Conservation (phyloP, 1,284 basidiomycete genomes). For the Apiotrichum veenhuisii region DNA sequence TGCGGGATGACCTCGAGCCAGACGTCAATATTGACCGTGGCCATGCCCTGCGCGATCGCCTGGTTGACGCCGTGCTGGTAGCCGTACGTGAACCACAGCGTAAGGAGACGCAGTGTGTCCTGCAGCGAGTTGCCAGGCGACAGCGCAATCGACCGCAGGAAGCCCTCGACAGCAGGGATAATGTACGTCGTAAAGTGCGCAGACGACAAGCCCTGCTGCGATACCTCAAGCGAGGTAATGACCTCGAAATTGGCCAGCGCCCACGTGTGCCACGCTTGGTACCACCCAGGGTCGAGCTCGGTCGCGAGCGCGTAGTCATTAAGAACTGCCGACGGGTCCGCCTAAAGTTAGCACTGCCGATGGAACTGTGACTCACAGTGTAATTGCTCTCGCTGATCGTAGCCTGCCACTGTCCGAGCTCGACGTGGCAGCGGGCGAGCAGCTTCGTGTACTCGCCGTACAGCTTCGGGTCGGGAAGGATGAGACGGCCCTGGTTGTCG, state of each 20-base stretch:
- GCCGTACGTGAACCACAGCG: slow-evolving; percentile 98
- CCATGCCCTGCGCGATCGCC: slow-evolving; percentile 84
- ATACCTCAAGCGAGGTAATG: slow-evolving; percentile 73
- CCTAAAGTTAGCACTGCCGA: background rate
- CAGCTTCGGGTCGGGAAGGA: slow-evolving; percentile 59
- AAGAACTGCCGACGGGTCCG: slow-evolving; percentile 75
- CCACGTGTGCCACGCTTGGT: slow-evolving; percentile 99
- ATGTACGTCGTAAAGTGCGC: slow-evolving; percentile 77
- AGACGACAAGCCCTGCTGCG: slow-evolving; percentile 66
- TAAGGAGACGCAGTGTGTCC: slow-evolving; percentile 88
- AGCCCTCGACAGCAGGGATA: slow-evolving; percentile 93
- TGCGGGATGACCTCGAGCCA: slow-evolving; percentile 99
- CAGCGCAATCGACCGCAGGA: slow-evolving; percentile 92
- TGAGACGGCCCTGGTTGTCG: slow-evolving; percentile 45
- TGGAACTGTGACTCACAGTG: slow-evolving; percentile 51
- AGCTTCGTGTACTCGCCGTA: slow-evolving; percentile 74
- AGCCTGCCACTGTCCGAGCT: slow-evolving; percentile 92
- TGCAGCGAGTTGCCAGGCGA: slow-evolving; percentile 89
- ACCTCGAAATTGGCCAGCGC: slow-evolving; percentile 96
- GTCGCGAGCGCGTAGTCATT: slow-evolving; percentile 84
- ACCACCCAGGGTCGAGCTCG: slow-evolving; percentile 89
- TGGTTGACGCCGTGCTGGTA: slow-evolving; percentile 85
- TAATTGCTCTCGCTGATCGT: slow-evolving; percentile 58
- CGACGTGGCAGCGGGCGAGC: slow-evolving; percentile 95
- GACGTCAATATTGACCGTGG: slow-evolving; percentile 88